Base-by-base conservation (phyloP, 495 filamentous ascomycete species). In the Annulohypoxylon maeteangense region DNA sequence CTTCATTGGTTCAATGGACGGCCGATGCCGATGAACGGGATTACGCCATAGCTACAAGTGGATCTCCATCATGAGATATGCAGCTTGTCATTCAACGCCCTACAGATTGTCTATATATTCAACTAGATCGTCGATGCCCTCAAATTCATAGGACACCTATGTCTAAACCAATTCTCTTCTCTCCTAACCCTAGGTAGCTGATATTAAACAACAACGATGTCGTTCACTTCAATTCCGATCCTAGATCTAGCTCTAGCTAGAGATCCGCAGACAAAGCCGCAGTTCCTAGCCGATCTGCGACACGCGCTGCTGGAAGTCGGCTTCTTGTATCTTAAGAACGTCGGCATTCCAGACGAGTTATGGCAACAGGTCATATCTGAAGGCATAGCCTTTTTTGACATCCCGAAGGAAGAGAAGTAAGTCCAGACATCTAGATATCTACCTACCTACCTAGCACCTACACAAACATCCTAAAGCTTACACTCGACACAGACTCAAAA, bases 241-340 rank as follows among this genome's bases (percentile, higher is more conserved):
- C 87, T 98, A 14, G 91, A 97, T 77, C 88, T 94, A 62, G 86
- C 92, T 1, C 82, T 88, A 22, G 85, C 91, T 25, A 78, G 82
- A 57, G 81, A 87, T 48, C 79, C 89, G n/a, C 76, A 81, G 7
- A 94, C 92, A 0, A 97, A 97, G 78, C 83, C 90, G 0, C 74
- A 68, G 7, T 98, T 97, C 77, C 83, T 98, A 0, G 80, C 85
- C 0, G 79, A 90, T 10, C 85, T 98, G 12, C 90, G 91, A 18
- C 83, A 92, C 72, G 93, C 94, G 0, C 83, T 98, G 29, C 86
- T 98, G 74, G 91, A 95, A 79, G 93, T 97, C 32, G 95, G 95
- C 4, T 98, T 99, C 76, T 83, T 98, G 61, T 99, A 99, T 74
- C 87, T 99, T 56, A 89, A 88, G 68, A 94, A 98, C 75, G 89